Base-by-base conservation (phyloP, 495 filamentous ascomycete genomes). In the Tetracladium marchalianum region DNA sequence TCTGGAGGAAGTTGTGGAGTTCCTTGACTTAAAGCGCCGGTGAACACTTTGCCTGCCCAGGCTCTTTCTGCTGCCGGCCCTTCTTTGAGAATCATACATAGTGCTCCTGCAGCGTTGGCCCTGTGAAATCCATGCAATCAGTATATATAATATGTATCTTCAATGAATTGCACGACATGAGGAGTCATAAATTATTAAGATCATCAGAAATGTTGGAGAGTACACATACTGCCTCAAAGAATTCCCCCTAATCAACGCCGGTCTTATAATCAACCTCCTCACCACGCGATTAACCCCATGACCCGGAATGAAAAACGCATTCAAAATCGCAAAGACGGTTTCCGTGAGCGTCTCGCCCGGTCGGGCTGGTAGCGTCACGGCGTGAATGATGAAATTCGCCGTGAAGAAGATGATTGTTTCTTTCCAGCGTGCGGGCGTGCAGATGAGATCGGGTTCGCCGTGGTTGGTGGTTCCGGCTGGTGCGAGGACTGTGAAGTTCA, bases 51-150 rank as follows among this genome's bases (percentile, higher is more conserved):
- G 34, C 3, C 22, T 7, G 22, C 22, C 22, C 6, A 61, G 55
- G 39, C 41, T 49, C 56, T 53, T 58, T 24, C 53, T n/a, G n/a
- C n/a, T n/a, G n/a, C n/a, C n/a, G n/a, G n/a, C 31, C 41, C 33
- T 36, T 9, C 44, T 38, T 18, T 61, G 37, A 63, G 56, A n/a
- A 66, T 57, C 48, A 63, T 62, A 39, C 63, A 65, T n/a, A 66
- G 36, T 5, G 64, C 61, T 13, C 54, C 52, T 1, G 50, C 57
- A 15, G 45, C 33, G 4, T 52, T 49, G 38, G 64, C 55, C 2
- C 4, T 34, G 3, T 27, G 22, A 5, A 24, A 18, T 41, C 31
- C 15, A 12, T 15, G 12, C 17, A 15, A 22, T 44, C 27, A 35
- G 24, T 27, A 27, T 27, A 27, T n/a, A n/a, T n/a, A 32, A 2